Percentiles rank a stretch among this genome's conserved stretches.
phyloP scores from a whole-genome alignment of 139 green algal genomes.

The Zygnema cylindricum region DNA sequence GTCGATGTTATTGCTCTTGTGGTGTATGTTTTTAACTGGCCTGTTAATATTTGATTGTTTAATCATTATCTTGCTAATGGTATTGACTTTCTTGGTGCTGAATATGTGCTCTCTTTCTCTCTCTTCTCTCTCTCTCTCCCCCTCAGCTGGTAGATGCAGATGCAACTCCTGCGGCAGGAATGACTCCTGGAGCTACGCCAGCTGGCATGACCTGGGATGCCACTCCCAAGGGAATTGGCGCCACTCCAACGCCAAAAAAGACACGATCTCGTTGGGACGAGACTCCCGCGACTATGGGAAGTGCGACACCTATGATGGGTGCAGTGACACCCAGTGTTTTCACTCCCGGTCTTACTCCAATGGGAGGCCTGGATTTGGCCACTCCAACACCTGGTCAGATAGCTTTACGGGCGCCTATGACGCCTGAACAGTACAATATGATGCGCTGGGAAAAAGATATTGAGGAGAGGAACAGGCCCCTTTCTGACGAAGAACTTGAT shows the following conservation, averaged over 20 bases:
- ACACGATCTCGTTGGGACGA: constrained; percentile 83
- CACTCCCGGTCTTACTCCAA: constrained; percentile 58
- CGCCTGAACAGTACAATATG: constrained; percentile 80
- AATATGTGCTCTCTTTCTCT: not conserved
- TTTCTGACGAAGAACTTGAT: constrained; percentile 95
- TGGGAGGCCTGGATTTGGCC: constrained; percentile 75
- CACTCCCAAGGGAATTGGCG: constrained; percentile 49
- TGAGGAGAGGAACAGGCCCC: constrained; percentile 87
- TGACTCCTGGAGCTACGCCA: constrained; percentile 66
- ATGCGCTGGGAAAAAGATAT: constrained; percentile 85
- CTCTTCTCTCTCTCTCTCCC: not conserved
- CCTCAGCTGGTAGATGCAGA: constrained; percentile 24
- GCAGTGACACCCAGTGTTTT: constrained; percentile 40
- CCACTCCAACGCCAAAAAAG: constrained; percentile 61
- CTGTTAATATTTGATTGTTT: no score
- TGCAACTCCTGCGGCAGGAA: constrained; percentile 61
- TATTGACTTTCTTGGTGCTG: not conserved
- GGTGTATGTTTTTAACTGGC: no score
- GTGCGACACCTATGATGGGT: constrained; percentile 75
- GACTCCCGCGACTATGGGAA: constrained; percentile 73
- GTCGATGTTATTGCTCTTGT: no score
- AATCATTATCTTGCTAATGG: no score
- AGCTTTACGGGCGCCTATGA: constrained; percentile 70
- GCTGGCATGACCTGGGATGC: constrained; percentile 62
- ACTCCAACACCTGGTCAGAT: constrained; percentile 68